These are phyloP conservation scores for Dillenia suffruticosa DNA, from an alignment of 164 flowering plant genomes.

Conservation along the genomic window DNA sequence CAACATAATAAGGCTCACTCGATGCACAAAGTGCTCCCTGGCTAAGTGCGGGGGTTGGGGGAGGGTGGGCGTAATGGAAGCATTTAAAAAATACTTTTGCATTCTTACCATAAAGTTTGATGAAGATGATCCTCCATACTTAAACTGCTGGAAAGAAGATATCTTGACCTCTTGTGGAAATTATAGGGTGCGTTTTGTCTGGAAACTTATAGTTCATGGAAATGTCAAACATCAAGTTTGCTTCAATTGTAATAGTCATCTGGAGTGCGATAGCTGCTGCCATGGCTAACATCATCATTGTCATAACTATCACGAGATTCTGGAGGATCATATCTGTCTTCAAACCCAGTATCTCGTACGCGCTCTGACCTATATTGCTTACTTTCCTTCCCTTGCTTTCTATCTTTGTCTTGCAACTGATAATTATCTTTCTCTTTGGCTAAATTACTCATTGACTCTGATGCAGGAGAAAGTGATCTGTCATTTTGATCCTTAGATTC, in stretches of 20 bases:
- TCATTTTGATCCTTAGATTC: constrained; percentile 20
- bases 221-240: constrained; percentile 1
- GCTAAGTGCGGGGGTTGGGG: no score
- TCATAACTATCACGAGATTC: constrained; percentile 26
- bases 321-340: constrained; percentile 86
- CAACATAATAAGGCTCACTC: constrained; percentile 9
- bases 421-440: constrained; percentile 17
- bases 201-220: constrained; percentile 1
- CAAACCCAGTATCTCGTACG: constrained; percentile 28
- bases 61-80: no score
- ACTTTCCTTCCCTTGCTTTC: constrained; percentile 14
- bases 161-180: constrained; percentile 4
- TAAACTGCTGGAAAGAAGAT: constrained; percentile 14
- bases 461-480: constrained; percentile 24
- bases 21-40: no score
- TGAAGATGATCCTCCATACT: constrained; percentile 13
- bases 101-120: constrained; percentile 1
- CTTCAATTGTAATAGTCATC: constrained; percentile 5
- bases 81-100: no score
- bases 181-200: constrained; percentile 3
- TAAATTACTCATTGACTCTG: constrained; percentile 11
- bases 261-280: constrained; percentile 15
- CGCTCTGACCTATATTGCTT: constrained; percentile 18
- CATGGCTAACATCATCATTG: constrained; percentile 18
- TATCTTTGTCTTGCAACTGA: constrained; percentile 22